These are phyloP conservation scores for Leucosporidium scottii DNA, from an alignment of 768 basidiomycete genomes.

Conservation along the genomic window DNA sequence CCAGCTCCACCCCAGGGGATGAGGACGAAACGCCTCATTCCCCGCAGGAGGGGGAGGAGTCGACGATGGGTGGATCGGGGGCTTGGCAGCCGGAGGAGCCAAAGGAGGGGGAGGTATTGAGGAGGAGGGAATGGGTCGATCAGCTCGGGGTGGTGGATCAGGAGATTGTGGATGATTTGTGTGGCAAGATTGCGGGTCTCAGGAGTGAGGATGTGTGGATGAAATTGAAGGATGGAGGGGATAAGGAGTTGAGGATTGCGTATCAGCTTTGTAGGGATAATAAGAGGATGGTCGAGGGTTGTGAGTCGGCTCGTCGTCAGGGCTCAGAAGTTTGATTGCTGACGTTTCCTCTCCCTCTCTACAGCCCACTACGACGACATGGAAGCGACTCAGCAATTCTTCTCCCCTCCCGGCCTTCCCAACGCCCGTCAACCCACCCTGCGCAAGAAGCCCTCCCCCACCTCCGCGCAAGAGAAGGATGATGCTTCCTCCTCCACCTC, in stretches of 20 bases:
- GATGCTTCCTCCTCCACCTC: conserved; percentile 18
- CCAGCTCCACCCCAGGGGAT: background rate
- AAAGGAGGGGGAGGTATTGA: background rate
- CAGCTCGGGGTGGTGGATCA: conserved; percentile 89
- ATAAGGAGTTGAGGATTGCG: conserved; percentile 92
- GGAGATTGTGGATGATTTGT: conserved; percentile 76
- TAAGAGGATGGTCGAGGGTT: conserved; percentile 68
- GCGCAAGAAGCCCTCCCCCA: conserved; percentile 5
- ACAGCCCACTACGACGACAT: conserved; percentile 32
- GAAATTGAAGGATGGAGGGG: conserved; percentile 64
- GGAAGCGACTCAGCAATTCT: conserved; percentile 30
- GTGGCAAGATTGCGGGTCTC: conserved; percentile 62
- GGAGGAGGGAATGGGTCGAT: conserved; percentile 40
- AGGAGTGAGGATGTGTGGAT: conserved; percentile 82
- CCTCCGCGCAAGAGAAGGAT: conserved; percentile 11
- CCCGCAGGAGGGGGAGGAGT: conserved; percentile 1
- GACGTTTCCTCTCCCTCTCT: background rate
- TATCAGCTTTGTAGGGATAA: conserved; percentile 91
- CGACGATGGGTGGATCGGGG: conserved; percentile 1
- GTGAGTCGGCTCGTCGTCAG: no score
- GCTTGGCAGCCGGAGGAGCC: background rate
- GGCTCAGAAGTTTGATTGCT: no score
- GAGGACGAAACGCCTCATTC: conserved; percentile 38
- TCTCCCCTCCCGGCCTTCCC: conserved; percentile 22
- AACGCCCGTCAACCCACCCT: conserved; percentile 24